Evolutionary conservation across 2,329 filamentous ascomycete species (phyloP).

Genomic region (Leptoxyphium fumago): DNA sequence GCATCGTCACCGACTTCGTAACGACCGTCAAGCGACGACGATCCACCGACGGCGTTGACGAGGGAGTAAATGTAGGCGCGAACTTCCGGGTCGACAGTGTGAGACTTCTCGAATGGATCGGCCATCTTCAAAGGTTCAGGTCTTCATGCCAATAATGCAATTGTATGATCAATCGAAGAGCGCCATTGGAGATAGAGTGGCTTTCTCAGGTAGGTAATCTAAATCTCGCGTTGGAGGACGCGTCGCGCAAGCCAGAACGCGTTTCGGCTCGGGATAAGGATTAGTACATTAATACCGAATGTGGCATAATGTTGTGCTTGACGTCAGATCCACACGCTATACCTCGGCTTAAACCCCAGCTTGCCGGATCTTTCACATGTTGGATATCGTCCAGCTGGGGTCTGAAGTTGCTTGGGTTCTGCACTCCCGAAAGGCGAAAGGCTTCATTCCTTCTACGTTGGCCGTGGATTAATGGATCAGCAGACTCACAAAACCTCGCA

Average conservation of each 20-base stretch:
- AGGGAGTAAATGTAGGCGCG: slow-evolving; percentile 87
- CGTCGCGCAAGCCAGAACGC: not conserved
- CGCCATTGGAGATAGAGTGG: not conserved
- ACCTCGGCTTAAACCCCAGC: too few species aligned
- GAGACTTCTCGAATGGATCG: slow-evolving; percentile 15
- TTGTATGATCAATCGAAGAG: not conserved
- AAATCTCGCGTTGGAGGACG: not conserved
- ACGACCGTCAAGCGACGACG: slow-evolving; percentile 22
- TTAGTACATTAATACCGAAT: too few species aligned
- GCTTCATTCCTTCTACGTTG: too few species aligned
- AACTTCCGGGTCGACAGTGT: slow-evolving; percentile 70
- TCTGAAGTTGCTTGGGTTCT: too few species aligned
- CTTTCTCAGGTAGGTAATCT: not conserved
- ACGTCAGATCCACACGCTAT: too few species aligned
- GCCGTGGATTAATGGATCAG: too few species aligned
- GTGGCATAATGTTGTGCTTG: too few species aligned
- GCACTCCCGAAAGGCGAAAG: too few species aligned
- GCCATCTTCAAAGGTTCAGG: not conserved
- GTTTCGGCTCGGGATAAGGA: not conserved
- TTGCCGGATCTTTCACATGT: too few species aligned
- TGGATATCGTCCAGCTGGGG: too few species aligned
- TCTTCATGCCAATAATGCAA: not conserved
- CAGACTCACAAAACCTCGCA: too few species aligned
- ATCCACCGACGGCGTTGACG: slow-evolving; percentile 60
- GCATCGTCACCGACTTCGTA: slow-evolving; percentile 92